These are phyloP conservation scores for Daldinia loculata DNA, from an alignment of 495 filamentous ascomycete species.

Conservation along the genomic window DNA sequence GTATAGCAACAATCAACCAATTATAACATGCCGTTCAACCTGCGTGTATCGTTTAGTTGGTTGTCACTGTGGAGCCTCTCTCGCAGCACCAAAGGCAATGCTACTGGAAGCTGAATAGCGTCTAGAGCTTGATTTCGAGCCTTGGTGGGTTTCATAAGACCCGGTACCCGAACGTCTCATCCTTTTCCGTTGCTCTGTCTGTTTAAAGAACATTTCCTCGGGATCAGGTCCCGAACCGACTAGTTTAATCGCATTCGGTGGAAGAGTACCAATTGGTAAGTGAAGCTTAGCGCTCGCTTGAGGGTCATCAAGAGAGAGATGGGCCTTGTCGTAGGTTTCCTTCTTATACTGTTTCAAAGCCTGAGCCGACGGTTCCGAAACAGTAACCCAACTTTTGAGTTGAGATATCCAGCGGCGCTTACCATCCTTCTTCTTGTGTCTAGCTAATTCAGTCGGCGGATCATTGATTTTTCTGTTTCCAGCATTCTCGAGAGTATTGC, in stretches of 20 bases:
- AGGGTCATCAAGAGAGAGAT: conserved; percentile 43
- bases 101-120: conserved; percentile 38
- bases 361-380: conserved; percentile 53
- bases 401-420: conserved; percentile 48
- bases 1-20: not conserved
- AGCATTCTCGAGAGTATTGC: not conserved
- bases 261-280: conserved; percentile 49
- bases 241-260: conserved; percentile 47
- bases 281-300: conserved; percentile 47
- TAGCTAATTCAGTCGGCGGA: conserved; percentile 6
- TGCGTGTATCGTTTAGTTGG: not conserved
- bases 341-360: conserved; percentile 52
- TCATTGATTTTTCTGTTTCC: not conserved
- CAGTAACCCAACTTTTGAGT: conserved; percentile 52
- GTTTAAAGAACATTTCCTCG: conserved; percentile 48
- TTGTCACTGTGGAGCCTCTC: not conserved
- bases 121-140: conserved; percentile 29
- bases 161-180: conserved; percentile 10
- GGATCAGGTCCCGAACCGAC: conserved; percentile 42
- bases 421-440: conserved; percentile 28
- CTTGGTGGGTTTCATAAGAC: conserved; percentile 10
- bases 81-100: conserved; percentile 15
- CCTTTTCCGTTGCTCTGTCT: conserved; percentile 35
- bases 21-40: not conserved
- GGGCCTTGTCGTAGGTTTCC: conserved; percentile 48